Evolutionary conservation across 1,284 basidiomycete genomes (phyloP).

Genomic region (Apiotrichum siamense): DNA sequence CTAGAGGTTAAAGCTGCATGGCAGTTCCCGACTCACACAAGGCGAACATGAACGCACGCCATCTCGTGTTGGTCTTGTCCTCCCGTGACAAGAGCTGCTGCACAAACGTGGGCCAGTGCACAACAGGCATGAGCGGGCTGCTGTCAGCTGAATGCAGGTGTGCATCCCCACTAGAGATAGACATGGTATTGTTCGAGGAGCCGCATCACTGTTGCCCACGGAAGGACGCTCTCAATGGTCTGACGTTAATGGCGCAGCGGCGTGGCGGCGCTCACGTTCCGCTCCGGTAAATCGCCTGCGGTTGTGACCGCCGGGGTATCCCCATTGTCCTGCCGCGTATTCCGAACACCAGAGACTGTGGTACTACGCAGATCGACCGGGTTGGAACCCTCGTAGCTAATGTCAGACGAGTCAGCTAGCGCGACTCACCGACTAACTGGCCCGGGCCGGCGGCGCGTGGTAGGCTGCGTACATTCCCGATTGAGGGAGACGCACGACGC

Average conservation of each 20-base stretch:
- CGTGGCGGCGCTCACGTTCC: too few species aligned
- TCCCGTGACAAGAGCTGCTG: slow-evolving; percentile 27
- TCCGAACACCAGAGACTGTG: too few species aligned
- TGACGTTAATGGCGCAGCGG: too few species aligned
- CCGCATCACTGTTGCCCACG: slow-evolving; percentile 19
- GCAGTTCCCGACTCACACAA: slow-evolving; percentile 14
- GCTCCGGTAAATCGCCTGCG: too few species aligned
- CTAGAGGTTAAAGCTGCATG: slow-evolving; percentile 7
- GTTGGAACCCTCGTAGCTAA: too few species aligned
- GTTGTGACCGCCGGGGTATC: too few species aligned
- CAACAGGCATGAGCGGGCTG: slow-evolving; percentile 28
- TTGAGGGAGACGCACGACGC: slow-evolving; percentile 22
- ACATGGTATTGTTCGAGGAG: slow-evolving; percentile 26
- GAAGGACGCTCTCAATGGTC: slow-evolving; percentile 22
- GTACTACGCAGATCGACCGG: too few species aligned
- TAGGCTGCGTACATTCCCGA: slow-evolving; percentile 21
- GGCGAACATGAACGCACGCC: slow-evolving; percentile 24
- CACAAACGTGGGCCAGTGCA: slow-evolving; percentile 32
- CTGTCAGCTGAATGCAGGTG: neutral
- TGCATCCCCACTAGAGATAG: slow-evolving; percentile 25
- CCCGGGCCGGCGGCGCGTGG: slow-evolving; percentile 24
- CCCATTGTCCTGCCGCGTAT: too few species aligned
- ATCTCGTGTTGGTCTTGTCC: slow-evolving; percentile 20
- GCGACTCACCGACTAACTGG: slow-evolving; percentile 27
- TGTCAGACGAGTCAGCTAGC: too few species aligned